A percentile compares a stretch with the other conserved stretches of the same genome.
Evolutionary conservation across 495 filamentous ascomycete genomes (phyloP).

Genomic region (Penicillium tannophilum): DNA sequence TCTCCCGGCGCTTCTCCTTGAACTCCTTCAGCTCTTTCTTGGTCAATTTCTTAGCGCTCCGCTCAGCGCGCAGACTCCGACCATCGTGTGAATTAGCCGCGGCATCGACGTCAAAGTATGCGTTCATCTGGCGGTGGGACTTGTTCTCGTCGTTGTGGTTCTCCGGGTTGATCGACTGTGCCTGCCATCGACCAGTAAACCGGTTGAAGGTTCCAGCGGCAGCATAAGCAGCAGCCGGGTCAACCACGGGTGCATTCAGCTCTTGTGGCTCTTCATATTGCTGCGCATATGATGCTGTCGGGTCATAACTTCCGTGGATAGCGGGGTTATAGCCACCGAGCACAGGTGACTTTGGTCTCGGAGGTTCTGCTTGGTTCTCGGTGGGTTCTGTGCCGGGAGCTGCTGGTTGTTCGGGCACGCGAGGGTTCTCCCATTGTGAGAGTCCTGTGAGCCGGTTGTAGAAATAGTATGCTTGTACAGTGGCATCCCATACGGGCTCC

Average conservation of each 20-base stretch:
- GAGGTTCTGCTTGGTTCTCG: conserved; percentile 13
- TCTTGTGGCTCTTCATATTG: conserved; percentile 41
- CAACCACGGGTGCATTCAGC: conserved; percentile 27
- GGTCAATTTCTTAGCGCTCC: conserved; percentile 78
- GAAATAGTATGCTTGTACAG: conserved; percentile 77
- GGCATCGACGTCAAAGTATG: conserved; percentile 97
- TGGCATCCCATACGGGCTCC: conserved; percentile 80
- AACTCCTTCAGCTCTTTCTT: conserved; percentile 81
- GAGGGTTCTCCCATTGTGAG: conserved; percentile 90
- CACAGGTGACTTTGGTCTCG: conserved; percentile 27
- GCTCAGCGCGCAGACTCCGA: conserved; percentile 86
- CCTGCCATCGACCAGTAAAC: conserved; percentile 87
- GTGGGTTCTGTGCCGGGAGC: conserved; percentile 28
- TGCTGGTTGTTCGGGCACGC: conserved; percentile 56
- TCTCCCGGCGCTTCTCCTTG: conserved; percentile 74
- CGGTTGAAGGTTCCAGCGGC: conserved; percentile 83
- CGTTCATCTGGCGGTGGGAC: conserved; percentile 83
- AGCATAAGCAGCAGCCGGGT: conserved; percentile 55
- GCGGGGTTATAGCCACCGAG: conserved; percentile 88
- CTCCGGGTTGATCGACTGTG: conserved; percentile 61
- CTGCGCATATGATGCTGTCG: conserved; percentile 87
- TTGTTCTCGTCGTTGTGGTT: conserved; percentile 89
- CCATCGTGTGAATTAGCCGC: conserved; percentile 94
- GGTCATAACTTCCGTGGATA: conserved; percentile 95
- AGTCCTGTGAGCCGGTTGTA: conserved; percentile 78